Percentiles rank a stretch among this genome's conserved stretches.
phyloP scores from a whole-genome alignment of 768 basidiomycete genomes.

The Cubamyces sp. region DNA sequence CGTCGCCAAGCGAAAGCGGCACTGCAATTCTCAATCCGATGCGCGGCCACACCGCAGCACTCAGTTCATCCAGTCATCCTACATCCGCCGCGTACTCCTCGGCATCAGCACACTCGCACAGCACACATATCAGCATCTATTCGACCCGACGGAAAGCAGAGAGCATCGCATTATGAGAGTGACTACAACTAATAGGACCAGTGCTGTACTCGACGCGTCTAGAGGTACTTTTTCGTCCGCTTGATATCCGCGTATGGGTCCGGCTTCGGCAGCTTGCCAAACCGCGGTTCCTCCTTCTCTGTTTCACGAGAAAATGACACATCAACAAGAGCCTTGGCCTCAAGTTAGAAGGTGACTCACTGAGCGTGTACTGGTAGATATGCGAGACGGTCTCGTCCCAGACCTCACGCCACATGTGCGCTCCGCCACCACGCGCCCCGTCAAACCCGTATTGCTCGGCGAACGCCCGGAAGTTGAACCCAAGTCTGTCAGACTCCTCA shows the following conservation, averaged over 20 bases:
- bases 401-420: conserved; percentile 81
- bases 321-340: conserved; percentile 15
- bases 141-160: not conserved
- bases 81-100: not conserved
- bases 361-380: conserved; percentile 68
- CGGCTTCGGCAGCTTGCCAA: conserved; percentile 53
- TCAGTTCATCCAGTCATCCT: not conserved
- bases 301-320: conserved; percentile 19
- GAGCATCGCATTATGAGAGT: conserved; percentile 17
- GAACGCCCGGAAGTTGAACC: conserved; percentile 73
- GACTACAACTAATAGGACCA: conserved; percentile 13
- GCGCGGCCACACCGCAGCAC: not conserved
- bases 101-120: not conserved
- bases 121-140: not conserved
- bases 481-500: conserved; percentile 45
- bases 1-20: conserved; percentile 23
- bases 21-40: conserved; percentile 10
- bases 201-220: conserved; percentile 20
- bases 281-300: conserved; percentile 59
- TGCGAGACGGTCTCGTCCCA: conserved; percentile 70
- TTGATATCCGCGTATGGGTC: conserved; percentile 62
- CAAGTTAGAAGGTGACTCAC: conserved; percentile 48
- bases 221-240: conserved; percentile 48
- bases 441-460: conserved; percentile 56
- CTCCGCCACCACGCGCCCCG: conserved; percentile 64